Percentiles rank a stretch among this genome's conserved stretches.
These are phyloP conservation scores for Aspergillus floridensis DNA, from an alignment of 2,329 filamentous ascomycete genomes.

Conservation along the genomic window DNA sequence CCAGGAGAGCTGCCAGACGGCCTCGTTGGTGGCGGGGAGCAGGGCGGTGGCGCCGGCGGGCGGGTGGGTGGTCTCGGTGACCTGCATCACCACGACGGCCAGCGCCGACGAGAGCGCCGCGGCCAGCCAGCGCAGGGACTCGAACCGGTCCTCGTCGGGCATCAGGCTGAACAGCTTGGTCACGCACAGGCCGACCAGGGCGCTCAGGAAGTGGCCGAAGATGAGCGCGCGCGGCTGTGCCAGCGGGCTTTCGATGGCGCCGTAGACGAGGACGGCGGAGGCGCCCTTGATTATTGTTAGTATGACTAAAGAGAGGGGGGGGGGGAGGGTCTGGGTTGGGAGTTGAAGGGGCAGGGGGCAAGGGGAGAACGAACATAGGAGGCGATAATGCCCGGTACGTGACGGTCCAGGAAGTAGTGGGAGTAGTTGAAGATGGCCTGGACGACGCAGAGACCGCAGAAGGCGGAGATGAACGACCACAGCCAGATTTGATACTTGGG, in stretches of 20 bases:
- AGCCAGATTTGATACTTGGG: slow-evolving; percentile 21
- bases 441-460: slow-evolving; percentile 26
- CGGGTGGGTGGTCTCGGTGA: slow-evolving; percentile 34
- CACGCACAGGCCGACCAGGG: slow-evolving; percentile 29
- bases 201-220: slow-evolving; percentile 34
- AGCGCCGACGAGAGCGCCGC: slow-evolving; percentile 25
- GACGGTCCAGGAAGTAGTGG: slow-evolving; percentile 23
- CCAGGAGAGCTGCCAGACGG: slow-evolving; percentile 32
- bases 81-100: slow-evolving; percentile 32
- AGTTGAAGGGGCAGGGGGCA: too few relatives aligned
- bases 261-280: slow-evolving; percentile 33
- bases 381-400: slow-evolving; percentile 28
- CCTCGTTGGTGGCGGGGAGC: slow-evolving; percentile 28
- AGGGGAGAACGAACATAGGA: slow-evolving; percentile 17
- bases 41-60: slow-evolving; percentile 36
- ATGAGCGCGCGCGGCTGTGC: slow-evolving; percentile 34
- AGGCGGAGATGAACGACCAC: slow-evolving; percentile 30
- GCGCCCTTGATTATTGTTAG: slow-evolving; percentile 19
- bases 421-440: slow-evolving; percentile 29
- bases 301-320: background rate
- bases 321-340: too few relatives aligned
- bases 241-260: slow-evolving; percentile 32
- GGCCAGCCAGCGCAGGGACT: slow-evolving; percentile 28
- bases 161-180: slow-evolving; percentile 35
- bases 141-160: slow-evolving; percentile 28